Conservation (phyloP, 2,329 filamentous ascomycete species). For the Cordyceps fumosorosea region DNA sequence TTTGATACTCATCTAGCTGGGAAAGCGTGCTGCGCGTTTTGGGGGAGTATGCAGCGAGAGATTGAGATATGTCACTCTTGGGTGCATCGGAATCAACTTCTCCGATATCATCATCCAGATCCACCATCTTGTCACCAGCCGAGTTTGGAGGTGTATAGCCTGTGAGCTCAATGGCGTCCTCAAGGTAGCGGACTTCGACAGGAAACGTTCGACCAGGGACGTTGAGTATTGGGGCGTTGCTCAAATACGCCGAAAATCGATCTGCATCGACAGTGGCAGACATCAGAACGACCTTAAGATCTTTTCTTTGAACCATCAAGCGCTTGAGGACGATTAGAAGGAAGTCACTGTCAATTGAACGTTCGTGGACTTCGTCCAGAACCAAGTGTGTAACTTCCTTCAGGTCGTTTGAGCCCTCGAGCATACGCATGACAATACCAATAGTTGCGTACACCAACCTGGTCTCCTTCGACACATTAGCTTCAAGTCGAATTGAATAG, state of each 20-base stretch:
- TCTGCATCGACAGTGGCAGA: constrained; percentile 93
- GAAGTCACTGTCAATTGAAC: constrained; percentile 95
- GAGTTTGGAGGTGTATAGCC: constrained; percentile 54
- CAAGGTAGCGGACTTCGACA: constrained; percentile 78
- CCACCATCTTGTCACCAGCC: constrained; percentile 46
- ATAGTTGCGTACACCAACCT: constrained; percentile 83
- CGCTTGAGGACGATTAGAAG: constrained; percentile 86
- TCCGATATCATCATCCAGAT: constrained; percentile 56
- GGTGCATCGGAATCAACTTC: constrained; percentile 39
- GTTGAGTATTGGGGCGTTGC: constrained; percentile 76
- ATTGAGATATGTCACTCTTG: constrained; percentile 54
- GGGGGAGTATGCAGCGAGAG: constrained; percentile 65
- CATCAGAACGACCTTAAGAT: constrained; percentile 93
- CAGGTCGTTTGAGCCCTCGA: constrained; percentile 81
- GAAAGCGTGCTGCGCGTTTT: constrained; percentile 68
- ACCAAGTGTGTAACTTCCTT: constrained; percentile 88
- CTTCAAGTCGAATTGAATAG: constrained; percentile 89
- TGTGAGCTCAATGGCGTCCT: constrained; percentile 87
- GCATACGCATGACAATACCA: constrained; percentile 95
- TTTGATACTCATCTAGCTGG: constrained; percentile 81
- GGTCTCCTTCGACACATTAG: constrained; percentile 75
- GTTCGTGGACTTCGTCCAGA: constrained; percentile 96
- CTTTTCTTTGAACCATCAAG: constrained; percentile 66
- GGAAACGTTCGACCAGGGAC: constrained; percentile 93
- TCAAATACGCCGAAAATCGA: constrained; percentile 82